These are phyloP conservation scores for Blepharisma undulans DNA, from an alignment of 169 alveolate species.

Conservation along the genomic window DNA sequence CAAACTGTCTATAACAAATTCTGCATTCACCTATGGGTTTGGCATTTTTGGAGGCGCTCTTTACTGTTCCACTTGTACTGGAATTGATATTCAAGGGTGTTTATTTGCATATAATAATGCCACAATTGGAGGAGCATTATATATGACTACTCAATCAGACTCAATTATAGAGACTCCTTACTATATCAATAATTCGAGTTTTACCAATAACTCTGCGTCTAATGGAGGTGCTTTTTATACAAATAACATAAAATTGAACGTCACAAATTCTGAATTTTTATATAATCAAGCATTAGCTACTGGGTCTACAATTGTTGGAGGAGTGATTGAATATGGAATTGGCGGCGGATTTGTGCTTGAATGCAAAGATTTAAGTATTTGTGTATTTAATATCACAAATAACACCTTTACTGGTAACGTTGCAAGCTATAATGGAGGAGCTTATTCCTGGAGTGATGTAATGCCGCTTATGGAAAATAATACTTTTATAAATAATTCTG, in stretches of 20 bases:
- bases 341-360: background rate
- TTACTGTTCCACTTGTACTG: no score
- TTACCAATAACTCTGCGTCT: background rate
- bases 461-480: background rate
- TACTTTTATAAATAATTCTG: conserved; percentile 15
- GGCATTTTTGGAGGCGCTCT: no score
- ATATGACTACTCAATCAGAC: no score
- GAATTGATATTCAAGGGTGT: no score
- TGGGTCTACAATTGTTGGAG: no score
- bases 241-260: background rate
- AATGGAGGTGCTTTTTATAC: background rate
- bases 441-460: background rate
- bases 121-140: no score
- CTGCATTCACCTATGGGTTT: no score
- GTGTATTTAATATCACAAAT: background rate
- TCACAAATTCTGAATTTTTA: background rate
- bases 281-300: no score
- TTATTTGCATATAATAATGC: no score
- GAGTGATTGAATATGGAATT: background rate
- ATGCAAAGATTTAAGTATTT: background rate
- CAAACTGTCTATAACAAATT: no score
- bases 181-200: background rate
- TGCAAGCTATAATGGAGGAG: no score
- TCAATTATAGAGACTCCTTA: background rate
- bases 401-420: no score